Base-by-base conservation (phyloP, 2,329 filamentous ascomycete genomes). In the Capronia americana region DNA sequence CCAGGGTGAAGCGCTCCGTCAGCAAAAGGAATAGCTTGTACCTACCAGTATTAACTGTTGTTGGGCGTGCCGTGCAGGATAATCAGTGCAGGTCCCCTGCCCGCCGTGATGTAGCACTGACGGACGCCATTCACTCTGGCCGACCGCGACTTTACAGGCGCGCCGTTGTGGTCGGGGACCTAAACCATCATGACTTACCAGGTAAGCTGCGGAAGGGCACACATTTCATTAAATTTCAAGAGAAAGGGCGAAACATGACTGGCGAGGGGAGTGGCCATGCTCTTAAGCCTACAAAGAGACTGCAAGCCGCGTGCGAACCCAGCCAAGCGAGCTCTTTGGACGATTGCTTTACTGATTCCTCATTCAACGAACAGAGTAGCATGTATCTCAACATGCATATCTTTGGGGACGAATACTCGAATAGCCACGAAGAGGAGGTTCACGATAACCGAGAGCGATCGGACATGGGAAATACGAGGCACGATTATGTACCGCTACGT, bases 41-140 rank as follows among this genome's bases (percentile, higher is more conserved):
- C 46, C 11, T 50, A 50, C 46, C 46, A 24, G 46, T 50, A 50
- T 1, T 11, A 24, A 7, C 46, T 50, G 46, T 24, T 24, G 20
- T 50, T 50, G n/a, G 46, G 46, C 46, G 20, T 50, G n/a, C 46
- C 46, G 20, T 50, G 46, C 46, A 24, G 17, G 23, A 50, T n/a
- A 5, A 50, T 17, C 46, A 50, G 20, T 24, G 46, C 46, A 11
- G 46, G 20, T 20, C 46, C 46, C 23, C n/a, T n/a, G 44, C 44
- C 44, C 7, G 20, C 46, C 7, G 46, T 50, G 46, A 50, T 24
- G 17, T 24, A 23, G 23, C n/a, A 50, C n/a, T 24, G 23, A 7
- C 46, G 6, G 11, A 50, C 24, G 20, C 6, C 46, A 5, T 50
- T 20, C n/a, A 50, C 46, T 23, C 46, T 20, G 23, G 46, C 8